A percentile compares a stretch with the other conserved stretches of the same genome.
Evolutionary conservation across 179 eudicot genomes (phyloP).

Genomic region (Silene noctiflora): DNA sequence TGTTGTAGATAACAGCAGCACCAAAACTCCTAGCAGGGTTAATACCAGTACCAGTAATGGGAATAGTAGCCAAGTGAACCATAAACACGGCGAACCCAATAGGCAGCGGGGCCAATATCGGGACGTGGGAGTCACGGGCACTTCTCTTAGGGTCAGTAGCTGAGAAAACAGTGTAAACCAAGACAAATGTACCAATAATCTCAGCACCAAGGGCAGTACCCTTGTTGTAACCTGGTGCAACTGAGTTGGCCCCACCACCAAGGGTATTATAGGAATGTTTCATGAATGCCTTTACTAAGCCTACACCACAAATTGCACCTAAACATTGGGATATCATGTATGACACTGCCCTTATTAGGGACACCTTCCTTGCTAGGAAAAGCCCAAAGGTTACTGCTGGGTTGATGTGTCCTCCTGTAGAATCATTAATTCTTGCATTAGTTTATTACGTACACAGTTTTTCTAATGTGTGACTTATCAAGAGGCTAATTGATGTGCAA

Average conservation of each 20-base stretch:
- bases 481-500: too few relatives aligned
- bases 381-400: conserved; percentile 52
- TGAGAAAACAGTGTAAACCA: conserved; percentile 37
- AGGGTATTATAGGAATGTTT: conserved; percentile 38
- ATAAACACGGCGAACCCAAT: conserved; percentile 10
- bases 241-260: conserved; percentile 68
- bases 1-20: conserved; percentile 75
- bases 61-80: conserved; percentile 16
- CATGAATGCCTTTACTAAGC: conserved; percentile 79
- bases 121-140: conserved; percentile 87
- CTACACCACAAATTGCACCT: conserved; percentile 83
- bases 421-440: too few relatives aligned
- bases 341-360: conserved; percentile 51
- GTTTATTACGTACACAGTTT: too few relatives aligned
- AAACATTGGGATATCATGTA: conserved; percentile 70
- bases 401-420: conserved; percentile 56
- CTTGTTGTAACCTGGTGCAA: conserved; percentile 51
- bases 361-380: conserved; percentile 73
- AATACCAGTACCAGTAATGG: conserved; percentile 15
- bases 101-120: conserved; percentile 60
- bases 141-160: conserved; percentile 82
- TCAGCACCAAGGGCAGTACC: conserved; percentile 39
- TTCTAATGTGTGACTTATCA: too few relatives aligned
- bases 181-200: conserved; percentile 6
- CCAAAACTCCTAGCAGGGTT: conserved; percentile 83